Evolutionary conservation across 2,329 filamentous ascomycete genomes (phyloP).

Genomic region (Beauveria sp.): DNA sequence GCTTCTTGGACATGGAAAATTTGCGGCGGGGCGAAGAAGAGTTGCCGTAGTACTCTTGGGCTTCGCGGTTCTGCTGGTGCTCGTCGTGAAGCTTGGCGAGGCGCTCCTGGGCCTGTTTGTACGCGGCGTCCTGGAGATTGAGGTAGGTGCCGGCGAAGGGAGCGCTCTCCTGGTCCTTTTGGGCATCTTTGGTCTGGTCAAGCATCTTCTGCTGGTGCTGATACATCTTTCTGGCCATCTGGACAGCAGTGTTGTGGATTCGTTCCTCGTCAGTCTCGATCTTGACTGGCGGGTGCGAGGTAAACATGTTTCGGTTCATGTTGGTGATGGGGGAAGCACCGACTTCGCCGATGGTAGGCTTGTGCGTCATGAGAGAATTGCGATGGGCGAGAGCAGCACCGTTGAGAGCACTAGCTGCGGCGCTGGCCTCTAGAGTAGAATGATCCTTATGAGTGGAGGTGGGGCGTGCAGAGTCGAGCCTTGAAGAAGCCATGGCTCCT

Average conservation of each 20-base stretch:
- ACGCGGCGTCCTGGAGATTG: conserved; percentile 77
- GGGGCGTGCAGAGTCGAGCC: conserved; percentile 25
- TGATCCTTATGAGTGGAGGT: conserved; percentile 23
- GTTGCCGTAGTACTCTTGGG: conserved; percentile 70
- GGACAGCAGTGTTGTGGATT: conserved; percentile 73
- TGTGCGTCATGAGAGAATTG: conserved; percentile 33
- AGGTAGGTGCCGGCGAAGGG: conserved; percentile 46
- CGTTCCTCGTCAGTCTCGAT: conserved; percentile 70
- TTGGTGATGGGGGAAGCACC: conserved; percentile 62
- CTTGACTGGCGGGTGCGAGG: conserved; percentile 63
- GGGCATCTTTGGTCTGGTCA: conserved; percentile 39
- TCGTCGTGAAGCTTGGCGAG: conserved; percentile 74
- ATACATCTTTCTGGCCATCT: conserved; percentile 88
- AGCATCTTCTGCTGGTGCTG: conserved; percentile 56
- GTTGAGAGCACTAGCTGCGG: conserved; percentile 60
- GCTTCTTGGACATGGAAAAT: conserved; percentile 46
- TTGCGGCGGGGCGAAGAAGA: conserved; percentile 33
- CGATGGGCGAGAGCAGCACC: conserved; percentile 64
- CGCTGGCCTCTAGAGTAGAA: conserved; percentile 48
- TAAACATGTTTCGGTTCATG: conserved; percentile 69
- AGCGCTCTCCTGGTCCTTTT: conserved; percentile 25
- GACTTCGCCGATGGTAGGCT: conserved; percentile 46
- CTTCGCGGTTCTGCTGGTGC: conserved; percentile 52
- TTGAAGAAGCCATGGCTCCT: conserved; percentile 59
- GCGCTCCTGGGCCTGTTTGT: conserved; percentile 76